A percentile compares a stretch with the other conserved stretches of the same genome.
phyloP scores from a whole-genome alignment of 805 yeast species.

The Teunomyces cretensis region DNA sequence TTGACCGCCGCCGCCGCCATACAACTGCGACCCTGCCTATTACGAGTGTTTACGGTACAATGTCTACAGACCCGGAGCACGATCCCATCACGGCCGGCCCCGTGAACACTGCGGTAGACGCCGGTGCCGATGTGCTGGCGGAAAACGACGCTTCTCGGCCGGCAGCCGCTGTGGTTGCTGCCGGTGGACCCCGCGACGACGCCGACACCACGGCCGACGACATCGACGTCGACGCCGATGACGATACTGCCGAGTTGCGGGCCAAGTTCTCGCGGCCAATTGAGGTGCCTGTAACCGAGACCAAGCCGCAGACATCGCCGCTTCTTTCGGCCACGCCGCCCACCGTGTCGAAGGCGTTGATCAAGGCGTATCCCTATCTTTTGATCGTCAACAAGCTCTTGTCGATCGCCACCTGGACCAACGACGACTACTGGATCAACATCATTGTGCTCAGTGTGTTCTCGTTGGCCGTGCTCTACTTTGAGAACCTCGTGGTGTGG shows the following conservation, averaged over 20 bases:
- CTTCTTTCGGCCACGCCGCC: conserved; percentile 88
- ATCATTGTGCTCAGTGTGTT: conserved; percentile 57
- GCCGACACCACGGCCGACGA: not conserved
- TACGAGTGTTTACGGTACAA: not conserved
- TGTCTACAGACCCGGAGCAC: conserved; percentile 2
- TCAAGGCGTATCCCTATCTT: conserved; percentile 82
- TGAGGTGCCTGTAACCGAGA: not conserved
- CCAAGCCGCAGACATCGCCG: conserved; percentile 65
- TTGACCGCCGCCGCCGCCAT: too few relatives aligned
- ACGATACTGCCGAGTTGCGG: conserved; percentile 10
- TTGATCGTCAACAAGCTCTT: conserved; percentile 67
- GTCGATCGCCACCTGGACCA: conserved; percentile 87
- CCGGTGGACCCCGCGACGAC: not conserved
- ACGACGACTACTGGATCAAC: conserved; percentile 77
- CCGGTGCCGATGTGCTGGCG: not conserved
- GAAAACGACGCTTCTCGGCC: not conserved
- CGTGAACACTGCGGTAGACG: not conserved
- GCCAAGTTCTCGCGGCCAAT: conserved; percentile 11
- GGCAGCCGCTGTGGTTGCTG: not conserved
- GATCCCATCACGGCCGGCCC: not conserved
- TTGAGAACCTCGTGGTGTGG: conserved; percentile 75
- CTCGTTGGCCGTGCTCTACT: conserved; percentile 65
- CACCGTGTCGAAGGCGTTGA: conserved; percentile 77
- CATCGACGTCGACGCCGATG: conserved; percentile 8
- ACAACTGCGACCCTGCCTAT: too few relatives aligned